Evolutionary conservation across 371 early-diverging fungal species (phyloP).

Genomic region (Rhizomucor miehei): DNA sequence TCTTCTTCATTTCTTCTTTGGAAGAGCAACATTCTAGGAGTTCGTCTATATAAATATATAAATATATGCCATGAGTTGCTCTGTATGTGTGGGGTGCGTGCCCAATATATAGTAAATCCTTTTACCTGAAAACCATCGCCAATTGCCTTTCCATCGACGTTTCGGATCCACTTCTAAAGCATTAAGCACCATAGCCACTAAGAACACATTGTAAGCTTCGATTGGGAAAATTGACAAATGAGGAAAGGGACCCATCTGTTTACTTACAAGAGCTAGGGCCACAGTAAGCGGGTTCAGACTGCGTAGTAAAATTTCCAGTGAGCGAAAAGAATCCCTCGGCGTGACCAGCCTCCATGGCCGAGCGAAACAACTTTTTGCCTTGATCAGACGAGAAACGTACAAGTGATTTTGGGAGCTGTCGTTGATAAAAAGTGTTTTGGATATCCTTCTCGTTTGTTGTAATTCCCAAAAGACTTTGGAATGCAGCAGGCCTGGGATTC

Average conservation of each 20-base stretch:
- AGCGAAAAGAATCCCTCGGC: conserved; percentile 88
- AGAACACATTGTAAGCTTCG: conserved; percentile 63
- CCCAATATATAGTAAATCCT: no score
- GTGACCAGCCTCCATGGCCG: conserved; percentile 69
- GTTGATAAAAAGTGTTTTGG: conserved; percentile 71
- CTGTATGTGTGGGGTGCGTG: no score
- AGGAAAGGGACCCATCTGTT: no score
- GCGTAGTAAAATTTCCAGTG: conserved; percentile 87
- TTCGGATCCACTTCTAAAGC: conserved; percentile 89
- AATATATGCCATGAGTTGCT: no score
- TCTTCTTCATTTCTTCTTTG: conserved; percentile 72
- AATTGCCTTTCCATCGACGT: conserved; percentile 88
- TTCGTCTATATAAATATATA: conserved; percentile 56
- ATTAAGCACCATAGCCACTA: conserved; percentile 89
- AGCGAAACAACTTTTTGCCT: conserved; percentile 79
- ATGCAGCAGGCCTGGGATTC: conserved; percentile 4
- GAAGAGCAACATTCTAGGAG: conserved; percentile 82
- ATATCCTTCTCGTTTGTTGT: conserved; percentile 30
- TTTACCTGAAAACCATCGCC: conserved; percentile 75
- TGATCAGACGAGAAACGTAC: conserved; percentile 75
- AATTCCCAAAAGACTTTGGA: conserved; percentile 22
- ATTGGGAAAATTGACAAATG: no score
- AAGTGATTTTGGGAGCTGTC: conserved; percentile 70
- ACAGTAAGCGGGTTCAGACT: conserved; percentile 82
- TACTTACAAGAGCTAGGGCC: conserved; percentile 55